phyloP scores from a whole-genome alignment of 352 stramenopile species.

The Pythium chondricola region DNA sequence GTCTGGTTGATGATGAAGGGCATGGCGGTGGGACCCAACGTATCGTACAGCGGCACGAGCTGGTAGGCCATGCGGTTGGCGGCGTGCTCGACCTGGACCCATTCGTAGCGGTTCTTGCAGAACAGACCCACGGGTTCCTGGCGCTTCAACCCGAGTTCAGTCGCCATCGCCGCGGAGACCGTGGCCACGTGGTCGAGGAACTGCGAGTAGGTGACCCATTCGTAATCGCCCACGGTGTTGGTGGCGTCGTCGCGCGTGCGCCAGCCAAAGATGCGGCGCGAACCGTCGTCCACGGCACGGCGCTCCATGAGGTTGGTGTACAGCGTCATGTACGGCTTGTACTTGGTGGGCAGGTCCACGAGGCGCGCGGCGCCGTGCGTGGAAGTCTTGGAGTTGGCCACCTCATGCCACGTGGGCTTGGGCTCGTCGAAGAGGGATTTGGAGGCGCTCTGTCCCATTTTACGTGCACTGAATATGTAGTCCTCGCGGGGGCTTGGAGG shows the following conservation, averaged over 20 bases:
- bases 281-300: slow-evolving; percentile 16
- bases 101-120: slow-evolving; percentile 45
- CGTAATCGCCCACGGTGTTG: slow-evolving; percentile 22
- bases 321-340: slow-evolving; percentile 35
- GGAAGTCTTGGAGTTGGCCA: slow-evolving; percentile 27
- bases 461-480: too few relatives aligned
- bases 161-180: slow-evolving; percentile 13
- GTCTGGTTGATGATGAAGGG: slow-evolving; percentile 56
- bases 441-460: slow-evolving; percentile 28
- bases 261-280: slow-evolving; percentile 24
- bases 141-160: slow-evolving; percentile 17
- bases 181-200: slow-evolving; percentile 20
- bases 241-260: slow-evolving; percentile 17
- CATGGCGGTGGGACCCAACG: slow-evolving; percentile 38
- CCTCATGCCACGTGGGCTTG: slow-evolving; percentile 25
- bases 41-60: slow-evolving; percentile 56
- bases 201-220: slow-evolving; percentile 38
- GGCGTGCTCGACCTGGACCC: slow-evolving; percentile 30
- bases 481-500: too few relatives aligned
- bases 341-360: slow-evolving; percentile 14
- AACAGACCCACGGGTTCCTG: slow-evolving; percentile 41
- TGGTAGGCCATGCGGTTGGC: slow-evolving; percentile 42
- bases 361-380: slow-evolving; percentile 31
- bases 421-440: slow-evolving; percentile 47
- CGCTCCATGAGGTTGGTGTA: slow-evolving; percentile 41